Conservation (phyloP, 345 rosid genomes). For the Syzygium aqueum region DNA sequence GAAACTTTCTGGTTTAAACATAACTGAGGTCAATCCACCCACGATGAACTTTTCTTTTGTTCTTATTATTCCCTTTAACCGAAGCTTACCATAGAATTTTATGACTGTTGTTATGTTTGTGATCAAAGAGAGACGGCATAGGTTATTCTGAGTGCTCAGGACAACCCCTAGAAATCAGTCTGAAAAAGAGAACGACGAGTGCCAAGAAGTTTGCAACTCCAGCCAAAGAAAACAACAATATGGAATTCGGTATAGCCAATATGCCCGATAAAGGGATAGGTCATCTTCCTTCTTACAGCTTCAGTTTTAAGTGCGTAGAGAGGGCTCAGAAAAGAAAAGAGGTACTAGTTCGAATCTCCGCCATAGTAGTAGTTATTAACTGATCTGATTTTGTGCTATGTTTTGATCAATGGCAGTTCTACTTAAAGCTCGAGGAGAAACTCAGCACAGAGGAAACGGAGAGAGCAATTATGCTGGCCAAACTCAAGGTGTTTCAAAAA, state of each 20-base stretch:
- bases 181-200: not conserved
- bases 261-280: slow-evolving; percentile 2
- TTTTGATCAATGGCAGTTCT: slow-evolving; percentile 14
- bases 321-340: slow-evolving; percentile 36
- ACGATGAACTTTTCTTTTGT: not conserved
- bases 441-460: slow-evolving; percentile 24
- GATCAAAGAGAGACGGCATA: not conserved
- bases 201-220: not conserved
- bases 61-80: not conserved
- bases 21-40: not conserved
- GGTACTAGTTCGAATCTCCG: slow-evolving; percentile 4
- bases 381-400: not conserved
- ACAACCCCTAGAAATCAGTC: not conserved
- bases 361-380: not conserved
- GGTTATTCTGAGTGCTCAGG: not conserved
- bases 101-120: not conserved
- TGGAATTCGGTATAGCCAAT: not conserved
- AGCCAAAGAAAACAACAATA: not conserved
- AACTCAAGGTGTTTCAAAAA: slow-evolving; percentile 18
- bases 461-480: slow-evolving; percentile 19
- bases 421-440: slow-evolving; percentile 26
- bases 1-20: not conserved
- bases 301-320: slow-evolving; percentile 32
- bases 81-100: not conserved
- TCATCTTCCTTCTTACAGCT: slow-evolving; percentile 26